These are phyloP conservation scores for Capronia epimyces DNA, from an alignment of 2,329 filamentous ascomycete species.

Conservation along the genomic window DNA sequence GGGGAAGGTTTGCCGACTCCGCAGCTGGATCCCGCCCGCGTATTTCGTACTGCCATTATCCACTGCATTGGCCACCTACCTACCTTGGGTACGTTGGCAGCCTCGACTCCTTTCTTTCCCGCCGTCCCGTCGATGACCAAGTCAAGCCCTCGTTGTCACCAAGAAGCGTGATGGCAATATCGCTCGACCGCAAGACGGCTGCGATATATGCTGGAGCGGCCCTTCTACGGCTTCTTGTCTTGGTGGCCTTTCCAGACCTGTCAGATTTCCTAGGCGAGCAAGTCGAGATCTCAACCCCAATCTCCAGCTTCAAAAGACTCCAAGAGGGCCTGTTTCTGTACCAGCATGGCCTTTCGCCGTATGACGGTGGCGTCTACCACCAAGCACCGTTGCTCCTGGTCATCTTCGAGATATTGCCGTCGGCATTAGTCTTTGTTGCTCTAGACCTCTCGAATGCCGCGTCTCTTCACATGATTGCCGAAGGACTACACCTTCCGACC, in stretches of 20 bases:
- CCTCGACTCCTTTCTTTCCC: conserved; percentile 14
- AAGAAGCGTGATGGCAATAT: conserved; percentile 38
- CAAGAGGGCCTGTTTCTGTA: conserved; percentile 97
- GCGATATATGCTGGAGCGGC: conserved; percentile 71
- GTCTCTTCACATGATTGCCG: conserved; percentile 69
- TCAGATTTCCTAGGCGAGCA: conserved; percentile 81
- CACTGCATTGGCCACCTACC: too few species aligned
- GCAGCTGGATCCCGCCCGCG: not conserved
- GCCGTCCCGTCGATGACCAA: not conserved
- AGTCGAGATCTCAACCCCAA: conserved; percentile 93
- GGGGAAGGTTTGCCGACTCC: conserved; percentile 6
- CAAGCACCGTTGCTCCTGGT: conserved; percentile 86
- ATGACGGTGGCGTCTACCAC: conserved; percentile 82
- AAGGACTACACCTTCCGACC: conserved; percentile 20
- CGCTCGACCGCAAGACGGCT: conserved; percentile 54
- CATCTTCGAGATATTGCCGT: conserved; percentile 84
- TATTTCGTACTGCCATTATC: too few species aligned
- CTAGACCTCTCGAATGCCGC: conserved; percentile 78
- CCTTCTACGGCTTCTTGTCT: conserved; percentile 71
- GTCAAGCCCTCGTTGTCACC: conserved; percentile 1
- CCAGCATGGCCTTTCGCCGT: conserved; percentile 91
- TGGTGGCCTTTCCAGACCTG: conserved; percentile 72
- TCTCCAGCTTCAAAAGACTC: conserved; percentile 97
- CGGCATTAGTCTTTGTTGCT: conserved; percentile 71
- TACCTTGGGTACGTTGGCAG: too few species aligned